Conservation (phyloP, 2,329 filamentous ascomycete species). For the Fusarium miscanthi region DNA sequence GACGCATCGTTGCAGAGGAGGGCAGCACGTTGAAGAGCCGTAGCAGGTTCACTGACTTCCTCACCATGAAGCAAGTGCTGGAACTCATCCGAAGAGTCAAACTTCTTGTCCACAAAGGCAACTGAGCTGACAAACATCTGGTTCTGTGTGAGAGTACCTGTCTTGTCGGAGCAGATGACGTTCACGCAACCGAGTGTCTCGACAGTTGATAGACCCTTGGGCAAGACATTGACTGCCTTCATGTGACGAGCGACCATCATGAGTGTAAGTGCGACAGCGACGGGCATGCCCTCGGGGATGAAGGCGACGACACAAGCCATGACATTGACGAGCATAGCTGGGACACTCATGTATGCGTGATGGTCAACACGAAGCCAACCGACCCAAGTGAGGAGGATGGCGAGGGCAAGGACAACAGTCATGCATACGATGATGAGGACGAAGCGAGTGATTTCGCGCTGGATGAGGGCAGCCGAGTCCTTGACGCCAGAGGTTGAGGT, state of each 20-base stretch:
- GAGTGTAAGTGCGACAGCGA: slow-evolving; percentile 53
- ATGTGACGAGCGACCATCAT: slow-evolving; percentile 57
- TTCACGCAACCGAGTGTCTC: slow-evolving; percentile 58
- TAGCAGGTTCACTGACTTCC: background rate
- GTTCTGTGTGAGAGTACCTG: slow-evolving; percentile 57
- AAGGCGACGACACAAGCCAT: slow-evolving; percentile 57
- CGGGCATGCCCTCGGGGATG: slow-evolving; percentile 55
- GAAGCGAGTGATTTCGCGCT: slow-evolving; percentile 57
- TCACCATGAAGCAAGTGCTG: slow-evolving; percentile 4
- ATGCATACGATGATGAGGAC: slow-evolving; percentile 55
- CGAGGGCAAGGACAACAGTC: slow-evolving; percentile 52
- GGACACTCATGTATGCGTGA: slow-evolving; percentile 53
- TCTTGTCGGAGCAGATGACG: slow-evolving; percentile 58
- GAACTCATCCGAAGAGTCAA: slow-evolving; percentile 45
- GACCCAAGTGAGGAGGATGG: slow-evolving; percentile 59
- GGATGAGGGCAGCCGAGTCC: slow-evolving; percentile 54
- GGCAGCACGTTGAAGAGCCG: slow-evolving; percentile 22
- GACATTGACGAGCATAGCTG: slow-evolving; percentile 58
- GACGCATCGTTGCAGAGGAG: slow-evolving; percentile 56
- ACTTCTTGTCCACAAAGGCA: slow-evolving; percentile 50
- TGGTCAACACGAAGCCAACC: slow-evolving; percentile 55
- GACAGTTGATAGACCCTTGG: slow-evolving; percentile 55
- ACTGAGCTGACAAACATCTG: slow-evolving; percentile 57
- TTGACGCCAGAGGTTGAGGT: slow-evolving; percentile 52
- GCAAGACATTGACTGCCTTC: slow-evolving; percentile 56